Base-by-base conservation (phyloP, 192 early-diverging fungal genomes). In the Chytriomyces sp. region DNA sequence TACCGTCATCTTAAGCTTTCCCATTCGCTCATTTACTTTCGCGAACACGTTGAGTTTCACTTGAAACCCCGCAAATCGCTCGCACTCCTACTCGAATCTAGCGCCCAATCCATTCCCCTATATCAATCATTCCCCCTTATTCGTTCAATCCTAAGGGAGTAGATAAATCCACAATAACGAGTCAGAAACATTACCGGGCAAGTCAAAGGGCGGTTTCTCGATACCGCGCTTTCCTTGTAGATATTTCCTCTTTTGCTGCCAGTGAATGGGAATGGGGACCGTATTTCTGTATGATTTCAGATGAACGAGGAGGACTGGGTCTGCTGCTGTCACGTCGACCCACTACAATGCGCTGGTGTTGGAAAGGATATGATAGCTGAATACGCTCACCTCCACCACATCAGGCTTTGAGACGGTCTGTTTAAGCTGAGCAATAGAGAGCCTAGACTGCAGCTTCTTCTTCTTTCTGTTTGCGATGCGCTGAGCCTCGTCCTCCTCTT, bases 221-320 rank as follows among this genome's bases (percentile, higher is more conserved):
- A 94, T 93, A 62, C 95, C 97, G 38, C 96, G 90, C 76, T 99
- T 99, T 54, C 92, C 93, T 80, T 98, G 95, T 52, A 99, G 78
- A 64, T 98, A 99, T 77, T 97, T 97, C 65, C 96, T 86, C 82
- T 96, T 98, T 72, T 96, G 94, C 39, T 85, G 86, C 97, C 97
- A 99, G 78, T 99, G 97, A 14, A 83, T 74, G 1, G 97, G 97
- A 3, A 99, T 92, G 17, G 97, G 96, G 0, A 99, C 96, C 0
- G 94, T 92, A 76, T 98, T 98, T 54, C 95, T 86, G 52, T 86
- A 88, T 3, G 93, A 86, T 77, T 99, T 99, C n/a, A 99, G 80
- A 7, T 90, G 79, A 0, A 98, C 93, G 28, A 98, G 84, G 26
- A 99, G 85, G 44, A 88, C 89, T 0, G 97, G 97, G 65, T 99